Conservation (phyloP, 345 rosid genomes). For the Iberis pinnata region DNA sequence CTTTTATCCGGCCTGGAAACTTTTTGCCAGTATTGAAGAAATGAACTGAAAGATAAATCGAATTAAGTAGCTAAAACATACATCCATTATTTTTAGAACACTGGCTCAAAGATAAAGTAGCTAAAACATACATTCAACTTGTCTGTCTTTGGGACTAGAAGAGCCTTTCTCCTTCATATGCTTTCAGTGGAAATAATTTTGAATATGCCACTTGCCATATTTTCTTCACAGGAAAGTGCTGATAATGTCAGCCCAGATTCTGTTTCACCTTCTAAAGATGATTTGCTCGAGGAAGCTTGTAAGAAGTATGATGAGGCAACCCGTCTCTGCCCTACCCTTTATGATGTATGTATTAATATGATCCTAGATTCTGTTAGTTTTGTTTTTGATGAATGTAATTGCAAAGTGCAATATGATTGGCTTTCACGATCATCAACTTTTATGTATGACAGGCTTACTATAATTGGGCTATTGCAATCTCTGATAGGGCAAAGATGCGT, state of each 20-base stretch:
- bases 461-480: constrained; percentile 99
- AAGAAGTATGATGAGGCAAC: constrained; percentile 95
- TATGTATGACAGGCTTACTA: constrained; percentile 70
- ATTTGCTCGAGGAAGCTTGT: constrained; percentile 94
- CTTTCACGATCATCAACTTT: background rate
- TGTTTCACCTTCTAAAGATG: constrained; percentile 91
- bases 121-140: background rate
- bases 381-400: constrained; percentile 6
- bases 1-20: constrained; percentile 5
- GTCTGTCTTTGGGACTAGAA: background rate
- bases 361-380: constrained; percentile 2
- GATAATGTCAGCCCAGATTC: constrained; percentile 86
- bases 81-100: background rate
- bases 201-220: constrained; percentile 6
- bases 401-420: background rate
- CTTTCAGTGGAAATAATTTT: background rate
- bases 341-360: constrained; percentile 58
- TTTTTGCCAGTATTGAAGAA: constrained; percentile 1
- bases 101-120: background rate
- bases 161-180: background rate
- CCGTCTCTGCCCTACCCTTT: constrained; percentile 77
- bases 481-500: constrained; percentile 98
- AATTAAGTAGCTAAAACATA: background rate
- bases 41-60: background rate
- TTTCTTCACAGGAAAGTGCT: constrained; percentile 81